Base-by-base conservation (phyloP, 257 asterid genomes). In the Mitragyna speciosa region DNA sequence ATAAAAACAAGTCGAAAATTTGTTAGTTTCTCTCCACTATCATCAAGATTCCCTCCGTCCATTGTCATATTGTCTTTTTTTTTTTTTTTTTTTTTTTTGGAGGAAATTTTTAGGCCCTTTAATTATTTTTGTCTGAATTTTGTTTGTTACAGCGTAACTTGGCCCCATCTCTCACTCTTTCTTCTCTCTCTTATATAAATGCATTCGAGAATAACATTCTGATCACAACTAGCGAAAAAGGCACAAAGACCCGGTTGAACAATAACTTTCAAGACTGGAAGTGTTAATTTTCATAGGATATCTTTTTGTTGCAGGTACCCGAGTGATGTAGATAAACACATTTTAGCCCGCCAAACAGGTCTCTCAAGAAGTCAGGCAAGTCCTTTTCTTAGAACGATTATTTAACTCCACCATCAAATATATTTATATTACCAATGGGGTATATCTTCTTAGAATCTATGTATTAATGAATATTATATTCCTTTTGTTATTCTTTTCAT, bases 291-390 rank as follows among this genome's bases (percentile, higher is more conserved):
- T 22, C 72, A 58, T 51, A 77, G 19, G 75, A 26, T 31, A 15
- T 69, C 9, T 47, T 70, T 58, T 19, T 45, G 31, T 75, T 82
- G 88, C 92, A 95, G 99, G 95, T 95, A 95, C 78, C 99, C 99
- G n/a, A 93, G 98, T 83, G 99, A 92, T 88, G 97, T 93, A 4
- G 99, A 95, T 90, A 95, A 95, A 82, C 99, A 95, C 84, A 89
- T 95, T 76, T 86, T 95, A 82, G 94, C 99, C 79, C 96, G 98
- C 85, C 98, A 93, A 90, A 95, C 99, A 24, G 98, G 99, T 47
- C 98, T 95, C 65, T 95, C 99, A 36, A 93, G 98, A 92, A 92
- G 98, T 87, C 99, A 95, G 97, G 99, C 90, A 80, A 74, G 94
- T 90, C 88, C 47, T 64, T 83, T 84, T 87, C 90, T 83, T 51